Base-by-base conservation (phyloP, 179 eudicot species). In the Silene noctiflora region DNA sequence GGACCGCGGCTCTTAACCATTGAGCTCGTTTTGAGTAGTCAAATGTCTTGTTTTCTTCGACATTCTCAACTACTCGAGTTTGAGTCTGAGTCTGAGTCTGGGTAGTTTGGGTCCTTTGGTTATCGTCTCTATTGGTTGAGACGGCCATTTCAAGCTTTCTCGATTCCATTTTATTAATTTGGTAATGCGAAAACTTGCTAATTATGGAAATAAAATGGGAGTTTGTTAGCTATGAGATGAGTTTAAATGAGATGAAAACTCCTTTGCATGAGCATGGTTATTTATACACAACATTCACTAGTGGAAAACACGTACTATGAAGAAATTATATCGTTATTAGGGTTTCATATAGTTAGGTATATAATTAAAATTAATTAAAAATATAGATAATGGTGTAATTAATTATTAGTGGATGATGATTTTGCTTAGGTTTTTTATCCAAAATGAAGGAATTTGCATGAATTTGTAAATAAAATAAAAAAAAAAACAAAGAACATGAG, bases 1-100 rank as follows among this genome's bases (percentile, higher is more conserved):
- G 78, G 39, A 83, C 85, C 3, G 90, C 86, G 0, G 88, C 88
- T 56, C 90, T 70, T 2, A 87, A 85, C 90, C 90, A 87, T 29
- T 85, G 90, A 0, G 88, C 85, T 19, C 90, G 69, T 66, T 83
- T 79, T 2, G 90, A 55, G 81, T 85, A 83, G 86, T 87, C 81
- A 7, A 85, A 66, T 6, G 6, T 21, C 16, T 39, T 77, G 58
- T 58, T 59, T 11, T 35, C 27, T 1, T 60, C 61, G 1, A 19
- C 24, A 75, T 48, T n/a, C 4, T 65, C 72, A 11, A 29, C 56
- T 69, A 10, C 72, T 69, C 31, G 19, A 0, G 42, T 53, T 11
- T 53, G 62, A 20, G 53, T 12, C 61, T 16, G 61, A 16, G 25
- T 21, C 19, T 48, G 48, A 7, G 42, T 35, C 42, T 35, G 29